Base-by-base conservation (phyloP, 768 basidiomycete genomes). In the Xerocomellus dryophilus region DNA sequence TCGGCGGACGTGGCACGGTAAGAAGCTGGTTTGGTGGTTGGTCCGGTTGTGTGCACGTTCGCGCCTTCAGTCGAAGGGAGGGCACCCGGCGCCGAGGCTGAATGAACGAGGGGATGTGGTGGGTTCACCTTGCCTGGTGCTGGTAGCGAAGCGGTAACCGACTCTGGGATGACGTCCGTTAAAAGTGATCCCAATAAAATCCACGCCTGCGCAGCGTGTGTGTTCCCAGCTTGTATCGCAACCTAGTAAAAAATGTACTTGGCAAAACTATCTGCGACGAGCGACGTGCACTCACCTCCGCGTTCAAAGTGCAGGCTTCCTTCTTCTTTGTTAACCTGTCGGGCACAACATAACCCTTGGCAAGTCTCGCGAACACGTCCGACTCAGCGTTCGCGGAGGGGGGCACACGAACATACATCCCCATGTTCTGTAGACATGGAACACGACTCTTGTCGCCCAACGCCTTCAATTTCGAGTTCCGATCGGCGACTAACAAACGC, bases 171-270 rank as follows among this genome's bases (percentile, higher is more conserved):
- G 43, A 81, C 66, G 47, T 84, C 76, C 0, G 73, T 72, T 18
- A 90, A 68, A 4, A 84, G 75, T 15, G 82, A 81, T 12, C 74
- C 78, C 18, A 93, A 67, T 2, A 92, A 68, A 9, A 81, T 59
- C 90, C 90, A 93, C 3, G 76, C 75, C 60, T 89, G 85, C 1
- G 83, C 84, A 4, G 80, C 79, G 5, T 78, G 72, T 25, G 74
- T 63, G 53, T 81, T 78, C 20, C 82, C 82, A 9, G 75, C 83
- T 50, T 80, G 71, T n/a, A 81, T 66, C 7, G 90, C 89, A 41
- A 77, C 69, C 84, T 88, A 53, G 12, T 5, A 20, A 32, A 15
- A 38, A 17, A 21, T 51, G 15, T 18, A 15, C 23, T 3, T 23
- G 14, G 9, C 9, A 21, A 43, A 43, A 1, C 0, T 3, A 11